Evolutionary conservation across 768 basidiomycete species (phyloP).

Genomic region (Suillus weaverae): DNA sequence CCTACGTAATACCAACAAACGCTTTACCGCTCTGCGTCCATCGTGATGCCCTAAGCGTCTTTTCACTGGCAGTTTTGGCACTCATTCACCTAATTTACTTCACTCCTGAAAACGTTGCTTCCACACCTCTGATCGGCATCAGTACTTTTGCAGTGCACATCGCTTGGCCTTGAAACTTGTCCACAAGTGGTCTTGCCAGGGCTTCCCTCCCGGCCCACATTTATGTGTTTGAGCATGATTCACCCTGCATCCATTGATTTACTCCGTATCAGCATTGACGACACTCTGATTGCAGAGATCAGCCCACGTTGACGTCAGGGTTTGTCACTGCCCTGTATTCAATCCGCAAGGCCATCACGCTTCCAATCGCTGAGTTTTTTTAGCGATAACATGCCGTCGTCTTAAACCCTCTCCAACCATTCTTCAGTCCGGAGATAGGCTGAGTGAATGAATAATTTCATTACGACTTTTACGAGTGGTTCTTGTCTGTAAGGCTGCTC

Average conservation of each 20-base stretch:
- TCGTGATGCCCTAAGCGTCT: constrained; percentile 1
- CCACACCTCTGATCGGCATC: constrained; percentile 28
- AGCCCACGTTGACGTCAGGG: constrained; percentile 20
- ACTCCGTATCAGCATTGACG: not conserved
- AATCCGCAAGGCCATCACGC: constrained; percentile 37
- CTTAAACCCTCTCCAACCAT: constrained; percentile 15
- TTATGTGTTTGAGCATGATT: constrained; percentile 34
- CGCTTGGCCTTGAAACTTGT: constrained; percentile 20
- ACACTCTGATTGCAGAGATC: not conserved
- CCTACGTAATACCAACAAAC: not conserved
- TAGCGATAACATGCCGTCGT: constrained; percentile 34
- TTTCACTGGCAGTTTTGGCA: not conserved
- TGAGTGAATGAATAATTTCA: constrained; percentile 34
- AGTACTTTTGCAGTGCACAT: constrained; percentile 24
- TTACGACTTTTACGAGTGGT: constrained; percentile 27
- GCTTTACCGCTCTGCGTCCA: not conserved
- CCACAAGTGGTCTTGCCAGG: constrained; percentile 13
- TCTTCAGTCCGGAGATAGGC: constrained; percentile 23
- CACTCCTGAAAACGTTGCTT: constrained; percentile 35
- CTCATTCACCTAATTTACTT: constrained; percentile 27
- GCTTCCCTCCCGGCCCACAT: constrained; percentile 24
- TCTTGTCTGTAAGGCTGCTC: constrained; percentile 35
- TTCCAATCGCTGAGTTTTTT: constrained; percentile 35
- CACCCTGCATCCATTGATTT: constrained; percentile 21
- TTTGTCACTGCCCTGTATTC: constrained; percentile 23